Evolutionary conservation across 2,329 filamentous ascomycete genomes (phyloP).

Genomic region (Alternaria angustiovoidea): DNA sequence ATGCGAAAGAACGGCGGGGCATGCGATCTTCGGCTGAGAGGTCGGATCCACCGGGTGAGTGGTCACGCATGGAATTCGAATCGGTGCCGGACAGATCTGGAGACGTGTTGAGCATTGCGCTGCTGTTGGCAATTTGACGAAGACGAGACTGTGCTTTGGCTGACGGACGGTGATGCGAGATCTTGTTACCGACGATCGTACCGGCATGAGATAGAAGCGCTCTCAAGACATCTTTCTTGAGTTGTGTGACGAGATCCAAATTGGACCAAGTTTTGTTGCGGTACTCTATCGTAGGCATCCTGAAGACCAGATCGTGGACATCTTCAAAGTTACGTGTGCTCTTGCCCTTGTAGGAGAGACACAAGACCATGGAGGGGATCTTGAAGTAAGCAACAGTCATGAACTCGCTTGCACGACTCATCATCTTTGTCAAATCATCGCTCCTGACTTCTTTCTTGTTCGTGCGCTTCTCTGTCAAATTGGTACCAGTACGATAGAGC

Average conservation of each 20-base stretch:
- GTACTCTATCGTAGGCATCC: constrained; percentile 92
- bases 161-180: constrained; percentile 84
- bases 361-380: constrained; percentile 93
- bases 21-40: constrained; percentile 30
- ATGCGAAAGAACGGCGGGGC: constrained; percentile 42
- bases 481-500: constrained; percentile 50
- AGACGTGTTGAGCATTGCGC: constrained; percentile 63
- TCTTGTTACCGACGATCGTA: constrained; percentile 96
- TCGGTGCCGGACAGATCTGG: constrained; percentile 46
- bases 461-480: constrained; percentile 55
- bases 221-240: constrained; percentile 94
- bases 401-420: constrained; percentile 91
- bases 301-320: constrained; percentile 96
- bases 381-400: constrained; percentile 97
- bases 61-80: constrained; percentile 42
- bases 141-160: constrained; percentile 80
- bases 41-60: constrained; percentile 41
- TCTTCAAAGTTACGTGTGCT: constrained; percentile 96
- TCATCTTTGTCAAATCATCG: constrained; percentile 97
- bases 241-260: constrained; percentile 85
- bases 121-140: constrained; percentile 83
- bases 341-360: constrained; percentile 95
- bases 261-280: constrained; percentile 99
- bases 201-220: constrained; percentile 95
- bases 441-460: constrained; percentile 68